Evolutionary conservation across 345 rosid genomes (phyloP), one percentile per base, ranked within the genome.

Genomic region (Nephelium lappaceum): DNA sequence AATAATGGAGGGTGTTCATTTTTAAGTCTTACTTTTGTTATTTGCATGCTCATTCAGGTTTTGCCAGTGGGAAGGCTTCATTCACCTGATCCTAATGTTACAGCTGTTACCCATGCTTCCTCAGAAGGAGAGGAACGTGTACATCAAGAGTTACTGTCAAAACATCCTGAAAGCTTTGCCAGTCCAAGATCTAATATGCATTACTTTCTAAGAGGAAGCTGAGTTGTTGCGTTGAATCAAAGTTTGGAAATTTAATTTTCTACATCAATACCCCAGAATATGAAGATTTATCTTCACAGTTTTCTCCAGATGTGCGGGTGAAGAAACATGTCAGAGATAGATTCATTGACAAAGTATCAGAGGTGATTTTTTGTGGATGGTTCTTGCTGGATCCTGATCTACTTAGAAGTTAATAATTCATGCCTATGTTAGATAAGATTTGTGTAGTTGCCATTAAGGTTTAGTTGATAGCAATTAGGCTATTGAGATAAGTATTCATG

Each of bases 21-120:
- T 53, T 43, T 23, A 25, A 67, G 18, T 61, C 62, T 75, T 53
- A 38, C 57, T n/a, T 58, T 53, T 55, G 12, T 72, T 71, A 38
- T 19, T n/a, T 71, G 24, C 75, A 10, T 55, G n/a, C 51, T 31
- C 53, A 67, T 81, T 76, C 80, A 85, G 91, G 81, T 80, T 74
- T 81, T 78, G 23, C 81, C 81, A 5, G n/a, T 57, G 14, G 75
- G 73, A 53, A 77, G 67, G 42, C 67, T 11, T 18, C 49, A 15
- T 15, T 36, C 45, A 21, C 67, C 21, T 11, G 45, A 78, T 43
- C 71, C 25, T 14, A 47, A 78, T 43, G 77, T 60, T 75, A 58
- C 79, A 64, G 51, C 73, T 39, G 53, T 36, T 74, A 23, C 25
- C 66, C 74, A 38, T 21, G 23, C 76, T 23, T 81, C 77, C 72